Evolutionary conservation across 1,284 basidiomycete genomes (phyloP), one percentile per base, ranked within the genome.

Genomic region (Tetrapyrgos nigripes): DNA sequence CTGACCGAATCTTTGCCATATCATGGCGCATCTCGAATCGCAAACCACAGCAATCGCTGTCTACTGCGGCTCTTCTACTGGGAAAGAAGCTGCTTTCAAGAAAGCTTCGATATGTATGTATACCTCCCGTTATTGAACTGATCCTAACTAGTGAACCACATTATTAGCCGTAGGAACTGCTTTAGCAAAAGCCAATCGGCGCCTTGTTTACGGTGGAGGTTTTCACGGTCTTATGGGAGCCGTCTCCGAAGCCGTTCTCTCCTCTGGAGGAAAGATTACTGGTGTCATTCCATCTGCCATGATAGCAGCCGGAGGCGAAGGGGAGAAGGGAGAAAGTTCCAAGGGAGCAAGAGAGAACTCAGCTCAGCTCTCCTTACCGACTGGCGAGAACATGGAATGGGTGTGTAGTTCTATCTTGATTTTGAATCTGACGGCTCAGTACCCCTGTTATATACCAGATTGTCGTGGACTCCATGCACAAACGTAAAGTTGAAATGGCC

Each of bases 401-500:
- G 87, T 85, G 29, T 33, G 52, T 23, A 23, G 24, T 26, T 37
- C 31, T 8, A 14, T 21, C 26, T 21, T 56, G 19, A 8, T 23
- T 29, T 28, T 24, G 55, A 35, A 14, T 31, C 23, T 50, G 26
- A 53, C 33, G 13, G 13, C 19, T 33, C 17, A n/a, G n/a, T n/a
- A n/a, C n/a, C n/a, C n/a, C n/a, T n/a, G n/a, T n/a, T n/a, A 17
- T 17, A 33, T 40, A 28, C 26, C 63, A 91, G 83, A 78, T 93
- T 54, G 74, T 96, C 1, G 93, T 96, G 2, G 79, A 86, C 54
- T 90, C 90, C 1, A 97, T 98, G 96, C 96, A 97, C 69, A 91
- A 94, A 68, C 86, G 96, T 23, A 97, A 97, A 72, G 81, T 90
- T 11, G 86, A 89, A 68, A 97, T 97, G 94, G 93, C 94, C 0